Evolutionary conservation across 2,329 filamentous ascomycete species (phyloP), one percentile per base, ranked within the genome.

Genomic region (Cercospora zeina): DNA sequence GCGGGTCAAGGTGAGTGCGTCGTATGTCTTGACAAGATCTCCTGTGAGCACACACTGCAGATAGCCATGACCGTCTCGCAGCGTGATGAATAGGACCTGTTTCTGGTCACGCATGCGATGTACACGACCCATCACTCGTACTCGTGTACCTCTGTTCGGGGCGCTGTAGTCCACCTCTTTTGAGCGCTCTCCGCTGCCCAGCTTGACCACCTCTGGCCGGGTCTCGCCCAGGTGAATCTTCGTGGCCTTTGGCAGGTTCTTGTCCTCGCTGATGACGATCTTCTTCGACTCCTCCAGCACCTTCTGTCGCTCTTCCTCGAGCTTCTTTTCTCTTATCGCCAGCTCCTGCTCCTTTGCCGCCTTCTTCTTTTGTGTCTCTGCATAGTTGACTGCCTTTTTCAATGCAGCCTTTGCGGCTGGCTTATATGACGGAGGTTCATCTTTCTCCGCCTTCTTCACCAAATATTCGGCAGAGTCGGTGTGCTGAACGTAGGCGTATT

Each of bases 21-120:
- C 91, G 80, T 96, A 96, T n/a, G 90, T 93, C 82, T 91, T 92
- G 68, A 91, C 89, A 70, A 97, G 83, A 66, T 91, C 83, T 61
- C 92, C 92, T 2, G 86, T 84, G 68, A 97, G 80, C 65, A 96
- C 84, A 73, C 91, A 93, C 81, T 96, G 92, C 75, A 97, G 82
- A 72, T 88, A 87, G 58, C 89, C 90, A 72, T 93, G 90, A 62
- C 93, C 93, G 74, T 96, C 91, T 66, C 87, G 83, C 66, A 96
- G 80, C n/a, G 89, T 93, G 73, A 96, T 82, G 78, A 96, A 97
- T 60, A 91, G 87, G 67, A 91, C 85, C 73, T 90, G 88, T 78
- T 93, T 95, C 79, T 96, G 93, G 64, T 85, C 82, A 65, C 91
- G 85, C 75, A 93, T 80, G 62, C 90, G 86, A 78, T 96, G 91